Conservation (phyloP, 75 land plant genomes). For the Chamaecyparis obtusa region DNA sequence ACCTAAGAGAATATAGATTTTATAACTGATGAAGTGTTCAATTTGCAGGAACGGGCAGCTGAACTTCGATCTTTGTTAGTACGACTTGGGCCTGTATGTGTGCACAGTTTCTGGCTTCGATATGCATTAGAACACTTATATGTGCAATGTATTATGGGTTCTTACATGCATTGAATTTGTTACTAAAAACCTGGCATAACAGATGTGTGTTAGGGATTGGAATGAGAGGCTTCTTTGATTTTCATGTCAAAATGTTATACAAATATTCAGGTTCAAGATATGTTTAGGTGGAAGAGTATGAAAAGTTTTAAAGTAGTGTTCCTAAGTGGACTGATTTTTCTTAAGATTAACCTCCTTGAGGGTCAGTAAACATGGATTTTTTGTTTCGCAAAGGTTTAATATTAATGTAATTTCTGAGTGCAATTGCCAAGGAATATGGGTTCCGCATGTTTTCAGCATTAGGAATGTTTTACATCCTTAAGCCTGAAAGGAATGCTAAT, state of each 20-base stretch:
- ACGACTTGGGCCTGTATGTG: conserved; percentile 91
- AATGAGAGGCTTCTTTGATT: background rate
- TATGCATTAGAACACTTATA: background rate
- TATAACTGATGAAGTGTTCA: background rate
- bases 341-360: background rate
- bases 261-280: background rate
- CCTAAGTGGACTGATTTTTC: background rate
- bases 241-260: background rate
- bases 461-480: background rate
- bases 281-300: background rate
- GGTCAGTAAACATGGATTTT: background rate
- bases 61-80: conserved; percentile 76
- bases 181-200: background rate
- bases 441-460: background rate
- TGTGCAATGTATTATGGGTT: background rate
- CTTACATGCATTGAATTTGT: background rate
- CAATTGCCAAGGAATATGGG: background rate
- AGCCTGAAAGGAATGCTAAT: background rate
- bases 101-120: background rate
- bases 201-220: background rate
- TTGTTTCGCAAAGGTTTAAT: background rate
- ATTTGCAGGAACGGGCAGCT: conserved; percentile 74
- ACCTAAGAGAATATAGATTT: background rate
- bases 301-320: background rate
- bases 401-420: background rate